These are phyloP conservation scores for Tricholoma sp. DNA, from an alignment of 768 basidiomycete species.

Conservation along the genomic window DNA sequence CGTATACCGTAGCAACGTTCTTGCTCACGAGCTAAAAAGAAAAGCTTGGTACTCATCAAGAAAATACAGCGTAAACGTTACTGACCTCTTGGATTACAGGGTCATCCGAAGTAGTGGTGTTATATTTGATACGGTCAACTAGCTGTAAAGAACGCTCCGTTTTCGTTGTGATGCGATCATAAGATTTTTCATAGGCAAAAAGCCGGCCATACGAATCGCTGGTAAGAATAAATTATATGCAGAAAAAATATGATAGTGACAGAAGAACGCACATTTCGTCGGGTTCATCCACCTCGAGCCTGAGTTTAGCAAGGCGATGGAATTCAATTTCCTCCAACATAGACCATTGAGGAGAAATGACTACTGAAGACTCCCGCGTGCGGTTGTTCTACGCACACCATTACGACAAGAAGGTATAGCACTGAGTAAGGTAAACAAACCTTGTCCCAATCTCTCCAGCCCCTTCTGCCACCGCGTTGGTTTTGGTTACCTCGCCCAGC, in stretches of 20 bases:
- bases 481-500: slow-evolving; percentile 33
- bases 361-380: slow-evolving; percentile 88
- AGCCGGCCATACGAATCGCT: slow-evolving; percentile 88
- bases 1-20: slow-evolving; percentile 81
- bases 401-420: background rate
- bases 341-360: slow-evolving; percentile 88
- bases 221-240: background rate
- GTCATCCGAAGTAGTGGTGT: slow-evolving; percentile 96
- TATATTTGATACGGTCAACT: slow-evolving; percentile 94
- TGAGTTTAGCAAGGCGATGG: slow-evolving; percentile 83
- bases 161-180: slow-evolving; percentile 94
- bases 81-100: slow-evolving; percentile 89
- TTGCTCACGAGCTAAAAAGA: slow-evolving; percentile 64
- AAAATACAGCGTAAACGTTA: background rate
- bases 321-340: slow-evolving; percentile 98
- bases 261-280: slow-evolving; percentile 71
- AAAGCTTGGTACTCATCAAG: slow-evolving; percentile 6
- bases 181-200: slow-evolving; percentile 89
- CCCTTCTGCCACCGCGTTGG: slow-evolving; percentile 59
- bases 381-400: slow-evolving; percentile 57
- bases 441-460: slow-evolving; percentile 96
- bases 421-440: slow-evolving; percentile 31
- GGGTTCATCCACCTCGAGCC: slow-evolving; percentile 90
- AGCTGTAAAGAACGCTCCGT: slow-evolving; percentile 87
- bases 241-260: background rate